Conservation (phyloP, 2,329 filamentous ascomycete genomes). For the Pseudogymnoascus sp. region DNA sequence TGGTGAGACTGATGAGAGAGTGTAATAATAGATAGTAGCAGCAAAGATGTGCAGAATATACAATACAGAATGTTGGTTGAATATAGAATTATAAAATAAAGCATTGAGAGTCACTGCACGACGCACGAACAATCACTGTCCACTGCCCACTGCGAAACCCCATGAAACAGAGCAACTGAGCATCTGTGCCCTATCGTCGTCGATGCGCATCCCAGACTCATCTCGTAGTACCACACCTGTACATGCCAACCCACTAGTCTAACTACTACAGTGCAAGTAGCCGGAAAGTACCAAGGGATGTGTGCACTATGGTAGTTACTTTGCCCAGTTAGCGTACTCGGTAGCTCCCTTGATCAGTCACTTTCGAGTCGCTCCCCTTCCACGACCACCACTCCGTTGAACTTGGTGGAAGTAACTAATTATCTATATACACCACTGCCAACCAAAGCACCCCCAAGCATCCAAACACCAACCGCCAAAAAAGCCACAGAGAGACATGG, state of each 20-base stretch:
- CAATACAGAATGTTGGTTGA: background rate
- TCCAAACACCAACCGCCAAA: background rate
- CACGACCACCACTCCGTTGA: background rate
- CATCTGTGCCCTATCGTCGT: conserved; percentile 4
- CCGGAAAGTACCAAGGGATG: background rate
- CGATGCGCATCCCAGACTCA: background rate
- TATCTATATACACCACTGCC: background rate
- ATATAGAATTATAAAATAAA: background rate
- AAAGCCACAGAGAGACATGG: conserved; percentile 7
- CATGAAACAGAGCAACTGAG: background rate
- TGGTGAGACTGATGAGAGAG: background rate
- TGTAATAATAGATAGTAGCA: background rate
- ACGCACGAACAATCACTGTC: too few species aligned
- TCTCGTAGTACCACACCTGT: background rate
- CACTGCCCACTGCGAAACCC: too few species aligned
- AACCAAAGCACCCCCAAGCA: background rate
- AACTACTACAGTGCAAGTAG: background rate
- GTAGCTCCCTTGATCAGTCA: conserved; percentile 8
- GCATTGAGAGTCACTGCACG: background rate
- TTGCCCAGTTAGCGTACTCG: conserved; percentile 5
- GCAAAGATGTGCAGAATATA: too few species aligned
- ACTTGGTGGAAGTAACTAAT: background rate
- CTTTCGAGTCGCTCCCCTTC: conserved; percentile 1
- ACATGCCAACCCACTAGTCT: background rate
- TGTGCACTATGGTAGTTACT: background rate